Evolutionary conservation across 73 alveolate species (phyloP), one percentile per base, ranked within the genome.

Genomic region (Symbiodinium pilosum): DNA sequence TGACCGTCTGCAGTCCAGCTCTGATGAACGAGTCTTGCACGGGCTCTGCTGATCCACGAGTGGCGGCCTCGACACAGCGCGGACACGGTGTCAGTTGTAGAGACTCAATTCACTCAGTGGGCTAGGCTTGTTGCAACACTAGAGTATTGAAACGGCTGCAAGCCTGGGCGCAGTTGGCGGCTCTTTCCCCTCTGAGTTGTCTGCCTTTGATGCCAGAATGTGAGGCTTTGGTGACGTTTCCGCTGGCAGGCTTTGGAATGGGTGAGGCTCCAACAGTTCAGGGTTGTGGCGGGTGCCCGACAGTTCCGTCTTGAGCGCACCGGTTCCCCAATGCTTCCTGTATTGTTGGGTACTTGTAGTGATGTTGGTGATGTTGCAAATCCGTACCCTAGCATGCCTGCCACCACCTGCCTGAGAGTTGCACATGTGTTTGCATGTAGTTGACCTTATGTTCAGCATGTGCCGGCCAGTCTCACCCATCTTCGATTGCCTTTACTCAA

Each of bases 21-120:
- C 24, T 91, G 44, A 87, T 87, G 41, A 91, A 91, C n/a, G 96
- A 91, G 77, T 91, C 96, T 43, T 91, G 96, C 88, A 91, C 88
- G n/a, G 96, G 96, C 39, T 83, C 96, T 21, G 77, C 52, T 6
- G 96, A 91, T 91, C 96, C 71, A 32, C 87, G 96, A 5, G 96
- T 41, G 12, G 44, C 85, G 3, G 69, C 75, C 77, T 91, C 54
- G 83, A 5, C 16, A 5, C 68, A 40, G 42, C 6, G 54, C 64
- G 28, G 28, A 12, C 20, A n/a, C n/a, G 28, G 18, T 12, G 41
- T 30, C 84, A 24, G 28, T 24, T 69, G 36, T 30, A 26, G 41
- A n/a, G n/a, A n/a, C n/a, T n/a, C n/a, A n/a, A n/a, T n/a, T n/a
- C n/a, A n/a, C 84, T 69, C 41, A 39, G 84, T n/a, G 84, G 7